phyloP scores from a whole-genome alignment of 2,329 filamentous ascomycete species.

The Fusarium temperatum region DNA sequence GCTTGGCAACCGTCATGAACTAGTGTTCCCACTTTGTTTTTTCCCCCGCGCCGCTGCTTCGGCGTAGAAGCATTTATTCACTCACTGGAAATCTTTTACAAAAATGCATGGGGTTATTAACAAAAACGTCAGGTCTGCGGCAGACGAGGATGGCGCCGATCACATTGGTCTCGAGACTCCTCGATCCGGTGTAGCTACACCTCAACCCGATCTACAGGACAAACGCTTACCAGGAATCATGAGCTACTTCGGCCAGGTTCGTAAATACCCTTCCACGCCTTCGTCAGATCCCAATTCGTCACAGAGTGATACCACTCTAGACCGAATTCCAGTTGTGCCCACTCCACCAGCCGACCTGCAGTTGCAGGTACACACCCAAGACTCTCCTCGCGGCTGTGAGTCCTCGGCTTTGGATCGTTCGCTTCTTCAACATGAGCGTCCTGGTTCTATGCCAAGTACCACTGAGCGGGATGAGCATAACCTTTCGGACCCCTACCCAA shows the following conservation, averaged over 20 bases:
- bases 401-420: constrained; percentile 30
- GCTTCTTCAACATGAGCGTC: constrained; percentile 40
- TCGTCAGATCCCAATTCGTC: constrained; percentile 52
- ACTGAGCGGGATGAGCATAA: constrained; percentile 36
- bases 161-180: constrained; percentile 87
- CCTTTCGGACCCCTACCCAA: constrained; percentile 58
- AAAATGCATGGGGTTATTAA: constrained; percentile 61
- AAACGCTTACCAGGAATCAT: constrained; percentile 95
- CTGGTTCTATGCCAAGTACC: constrained; percentile 34
- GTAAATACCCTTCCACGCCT: constrained; percentile 76
- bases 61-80: constrained; percentile 43
- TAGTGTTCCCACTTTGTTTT: constrained; percentile 50
- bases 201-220: constrained; percentile 91
- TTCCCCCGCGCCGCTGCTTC: constrained; percentile 43
- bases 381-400: constrained; percentile 35
- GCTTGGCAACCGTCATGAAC: constrained; percentile 53
- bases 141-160: constrained; percentile 77
- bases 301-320: constrained; percentile 45
- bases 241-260: constrained; percentile 99
- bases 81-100: constrained; percentile 42
- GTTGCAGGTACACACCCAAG: constrained; percentile 41
- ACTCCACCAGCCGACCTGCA: constrained; percentile 46
- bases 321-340: constrained; percentile 39
- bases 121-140: constrained; percentile 62
- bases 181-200: constrained; percentile 90